These are phyloP conservation scores for Coniochaeta prunicola DNA, from an alignment of 2,329 filamentous ascomycete species.

Conservation along the genomic window DNA sequence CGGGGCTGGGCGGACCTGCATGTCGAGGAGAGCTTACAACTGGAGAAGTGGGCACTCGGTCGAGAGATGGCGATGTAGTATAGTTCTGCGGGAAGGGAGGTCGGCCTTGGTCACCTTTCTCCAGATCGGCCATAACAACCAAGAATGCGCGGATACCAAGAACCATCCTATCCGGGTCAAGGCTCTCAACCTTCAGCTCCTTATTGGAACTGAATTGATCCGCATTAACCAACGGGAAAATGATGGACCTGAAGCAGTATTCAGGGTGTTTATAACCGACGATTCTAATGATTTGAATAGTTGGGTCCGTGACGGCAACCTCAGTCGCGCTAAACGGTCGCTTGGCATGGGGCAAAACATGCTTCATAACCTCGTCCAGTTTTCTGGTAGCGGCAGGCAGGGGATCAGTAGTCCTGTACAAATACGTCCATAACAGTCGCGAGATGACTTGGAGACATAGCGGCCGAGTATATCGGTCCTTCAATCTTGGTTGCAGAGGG, in stretches of 20 bases:
- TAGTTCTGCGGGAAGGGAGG: constrained; percentile 80
- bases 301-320: constrained; percentile 72
- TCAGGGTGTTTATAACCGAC: constrained; percentile 93
- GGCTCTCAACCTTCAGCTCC: constrained; percentile 79
- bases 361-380: constrained; percentile 80
- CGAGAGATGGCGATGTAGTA: constrained; percentile 27
- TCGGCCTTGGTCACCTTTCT: constrained; percentile 68
- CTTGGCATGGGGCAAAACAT: constrained; percentile 75
- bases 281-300: constrained; percentile 90
- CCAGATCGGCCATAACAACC: constrained; percentile 85
- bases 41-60: constrained; percentile 43
- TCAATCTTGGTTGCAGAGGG: constrained; percentile 71
- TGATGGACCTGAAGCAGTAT: constrained; percentile 82
- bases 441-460: constrained; percentile 85
- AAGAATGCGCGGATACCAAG: constrained; percentile 93
- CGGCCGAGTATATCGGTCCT: constrained; percentile 72
- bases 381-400: constrained; percentile 63
- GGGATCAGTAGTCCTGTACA: constrained; percentile 76
- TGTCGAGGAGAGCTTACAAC: constrained; percentile 29
- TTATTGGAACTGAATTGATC: constrained; percentile 73
- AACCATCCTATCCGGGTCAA: constrained; percentile 96
- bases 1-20: constrained; percentile 15
- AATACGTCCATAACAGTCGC: constrained; percentile 86
- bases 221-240: constrained; percentile 93
- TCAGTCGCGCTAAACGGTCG: constrained; percentile 79